phyloP scores from a whole-genome alignment of 1,139 yeast species.

The Pichia sp. region DNA sequence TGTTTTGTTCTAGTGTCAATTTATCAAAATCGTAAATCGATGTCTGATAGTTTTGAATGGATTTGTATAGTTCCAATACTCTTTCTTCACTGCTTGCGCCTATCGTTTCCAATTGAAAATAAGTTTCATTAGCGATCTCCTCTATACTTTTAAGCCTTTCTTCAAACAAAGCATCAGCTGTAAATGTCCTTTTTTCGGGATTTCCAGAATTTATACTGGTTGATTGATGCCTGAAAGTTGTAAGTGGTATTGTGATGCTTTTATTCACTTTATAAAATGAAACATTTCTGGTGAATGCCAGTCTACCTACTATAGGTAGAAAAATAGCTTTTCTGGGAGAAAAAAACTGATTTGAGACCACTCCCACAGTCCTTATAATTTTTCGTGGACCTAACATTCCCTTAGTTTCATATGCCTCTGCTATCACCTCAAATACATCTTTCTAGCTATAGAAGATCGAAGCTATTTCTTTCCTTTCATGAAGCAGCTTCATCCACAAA shows the following conservation, averaged over 20 bases:
- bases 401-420: neutral
- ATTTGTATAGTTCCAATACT: conserved; percentile 10
- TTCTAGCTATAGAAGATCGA: neutral
- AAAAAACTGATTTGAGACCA: neutral
- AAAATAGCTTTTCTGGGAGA: neutral
- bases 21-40: conserved; percentile 23
- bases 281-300: neutral
- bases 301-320: neutral
- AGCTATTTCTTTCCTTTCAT: neutral
- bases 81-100: neutral
- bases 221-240: conserved; percentile 10
- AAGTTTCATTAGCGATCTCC: conserved; percentile 13
- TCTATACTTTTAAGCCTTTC: conserved; percentile 22
- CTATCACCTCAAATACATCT: neutral
- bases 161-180: conserved; percentile 21
- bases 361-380: neutral
- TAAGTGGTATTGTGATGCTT: too few relatives aligned
- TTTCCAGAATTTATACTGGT: neutral
- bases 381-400: neutral
- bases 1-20: conserved; percentile 20
- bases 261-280: neutral
- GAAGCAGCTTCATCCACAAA: neutral
- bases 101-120: conserved; percentile 3
- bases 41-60: conserved; percentile 24
- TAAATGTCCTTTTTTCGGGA: neutral